Conservation (phyloP, 2,329 filamentous ascomycete genomes). For the Lasiodiplodia sp. region DNA sequence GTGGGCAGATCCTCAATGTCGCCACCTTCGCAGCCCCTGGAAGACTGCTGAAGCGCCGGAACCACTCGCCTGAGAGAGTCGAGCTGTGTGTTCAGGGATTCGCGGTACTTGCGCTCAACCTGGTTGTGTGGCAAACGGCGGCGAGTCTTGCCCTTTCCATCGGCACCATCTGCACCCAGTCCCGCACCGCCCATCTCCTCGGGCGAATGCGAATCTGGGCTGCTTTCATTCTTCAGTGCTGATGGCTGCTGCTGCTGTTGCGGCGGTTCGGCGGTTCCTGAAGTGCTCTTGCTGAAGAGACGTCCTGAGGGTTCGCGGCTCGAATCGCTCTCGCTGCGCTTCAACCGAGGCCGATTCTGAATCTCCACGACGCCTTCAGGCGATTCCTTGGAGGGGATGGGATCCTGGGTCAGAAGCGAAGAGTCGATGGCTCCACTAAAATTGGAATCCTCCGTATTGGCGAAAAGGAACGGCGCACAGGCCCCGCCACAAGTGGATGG, state of each 20-base stretch:
- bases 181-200: conserved; percentile 36
- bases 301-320: conserved; percentile 39
- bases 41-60: conserved; percentile 49
- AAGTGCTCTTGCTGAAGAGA: conserved; percentile 34
- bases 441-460: conserved; percentile 30
- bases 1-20: conserved; percentile 54
- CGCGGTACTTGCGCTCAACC: conserved; percentile 56
- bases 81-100: conserved; percentile 55
- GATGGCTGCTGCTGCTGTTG: conserved; percentile 33
- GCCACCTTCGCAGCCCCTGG: conserved; percentile 39
- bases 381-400: conserved; percentile 42
- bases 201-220: conserved; percentile 37
- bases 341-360: conserved; percentile 41
- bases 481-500: conserved; percentile 50
- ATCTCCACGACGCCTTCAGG: conserved; percentile 45
- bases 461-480: conserved; percentile 51
- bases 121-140: conserved; percentile 53
- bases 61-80: conserved; percentile 51
- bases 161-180: conserved; percentile 34
- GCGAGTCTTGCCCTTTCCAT: conserved; percentile 43
- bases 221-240: conserved; percentile 43
- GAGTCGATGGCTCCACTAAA: conserved; percentile 36
- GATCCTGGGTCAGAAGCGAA: conserved; percentile 40
- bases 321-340: conserved; percentile 44
- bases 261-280: conserved; percentile 23